A percentile compares a stretch with the other conserved stretches of the same genome.
These are phyloP conservation scores for Fraxinus latifolia DNA, from an alignment of 305 asterid species.

Conservation along the genomic window DNA sequence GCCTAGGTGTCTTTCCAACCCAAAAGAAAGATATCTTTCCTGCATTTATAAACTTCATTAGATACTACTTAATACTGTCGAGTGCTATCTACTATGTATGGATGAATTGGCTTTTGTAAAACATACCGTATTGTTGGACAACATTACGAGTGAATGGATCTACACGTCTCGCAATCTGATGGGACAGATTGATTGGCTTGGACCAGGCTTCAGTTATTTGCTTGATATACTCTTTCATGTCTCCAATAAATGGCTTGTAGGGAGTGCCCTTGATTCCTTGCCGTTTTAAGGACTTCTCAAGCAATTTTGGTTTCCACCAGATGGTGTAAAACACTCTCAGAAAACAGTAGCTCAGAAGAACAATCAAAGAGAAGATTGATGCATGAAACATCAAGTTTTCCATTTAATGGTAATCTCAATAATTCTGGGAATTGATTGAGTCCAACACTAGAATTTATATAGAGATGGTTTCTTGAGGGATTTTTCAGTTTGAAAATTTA, in stretches of 20 bases:
- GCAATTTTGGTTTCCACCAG: slow-evolving; percentile 43
- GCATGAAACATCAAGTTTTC: slow-evolving; percentile 25
- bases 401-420: slow-evolving; percentile 21
- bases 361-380: slow-evolving; percentile 19
- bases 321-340: slow-evolving; percentile 28
- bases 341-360: slow-evolving; percentile 25
- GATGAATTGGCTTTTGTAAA: not conserved
- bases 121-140: slow-evolving; percentile 39
- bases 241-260: slow-evolving; percentile 40
- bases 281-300: slow-evolving; percentile 33
- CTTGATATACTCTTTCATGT: slow-evolving; percentile 32
- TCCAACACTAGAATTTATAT: not conserved
- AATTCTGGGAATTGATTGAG: not conserved
- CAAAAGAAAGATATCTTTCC: slow-evolving; percentile 45
- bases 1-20: slow-evolving; percentile 42
- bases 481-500: not conserved
- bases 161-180: slow-evolving; percentile 36
- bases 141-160: slow-evolving; percentile 44
- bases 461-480: not conserved
- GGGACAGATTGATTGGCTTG: slow-evolving; percentile 44
- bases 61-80: not conserved
- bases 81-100: not conserved
- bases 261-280: slow-evolving; percentile 41
- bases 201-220: slow-evolving; percentile 45
- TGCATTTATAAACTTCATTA: slow-evolving; percentile 12